Conservation (phyloP, 106 monocot genomes). For the Phalaenopsis equestris region DNA sequence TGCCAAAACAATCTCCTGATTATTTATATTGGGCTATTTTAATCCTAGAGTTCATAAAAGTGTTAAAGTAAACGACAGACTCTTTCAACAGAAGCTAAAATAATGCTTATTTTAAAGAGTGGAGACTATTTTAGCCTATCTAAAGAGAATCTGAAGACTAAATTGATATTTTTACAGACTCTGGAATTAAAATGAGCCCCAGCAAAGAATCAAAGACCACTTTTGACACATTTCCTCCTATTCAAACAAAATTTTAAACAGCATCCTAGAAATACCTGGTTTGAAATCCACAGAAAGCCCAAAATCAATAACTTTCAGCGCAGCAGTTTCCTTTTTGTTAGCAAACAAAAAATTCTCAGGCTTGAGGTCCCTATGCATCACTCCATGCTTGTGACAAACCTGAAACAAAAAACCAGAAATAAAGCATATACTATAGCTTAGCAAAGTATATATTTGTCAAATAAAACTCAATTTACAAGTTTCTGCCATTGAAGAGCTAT, state of each 20-base stretch:
- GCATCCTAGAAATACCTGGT: conserved; percentile 21
- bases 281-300: conserved; percentile 45
- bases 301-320: conserved; percentile 56
- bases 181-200: background rate
- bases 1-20: too few species aligned
- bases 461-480: too few species aligned
- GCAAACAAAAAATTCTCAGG: conserved; percentile 62
- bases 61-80: too few species aligned
- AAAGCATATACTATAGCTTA: background rate
- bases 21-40: too few species aligned
- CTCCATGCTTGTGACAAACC: conserved; percentile 50
- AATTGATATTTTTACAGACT: too few species aligned
- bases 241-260: background rate
- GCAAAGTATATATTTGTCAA: background rate
- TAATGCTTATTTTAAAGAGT: too few species aligned
- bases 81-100: too few species aligned
- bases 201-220: too few species aligned
- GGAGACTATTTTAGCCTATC: too few species aligned
- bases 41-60: too few species aligned
- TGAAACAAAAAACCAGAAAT: conserved; percentile 3
- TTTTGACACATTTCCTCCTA: background rate
- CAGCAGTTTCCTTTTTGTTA: conserved; percentile 34
- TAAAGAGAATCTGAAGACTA: too few species aligned
- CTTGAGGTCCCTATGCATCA: conserved; percentile 58
- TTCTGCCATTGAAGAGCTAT: too few species aligned